A percentile compares a stretch with the other conserved stretches of the same genome.
These are phyloP conservation scores for Dillenia suffruticosa DNA, from an alignment of 164 flowering plant genomes.

Conservation along the genomic window DNA sequence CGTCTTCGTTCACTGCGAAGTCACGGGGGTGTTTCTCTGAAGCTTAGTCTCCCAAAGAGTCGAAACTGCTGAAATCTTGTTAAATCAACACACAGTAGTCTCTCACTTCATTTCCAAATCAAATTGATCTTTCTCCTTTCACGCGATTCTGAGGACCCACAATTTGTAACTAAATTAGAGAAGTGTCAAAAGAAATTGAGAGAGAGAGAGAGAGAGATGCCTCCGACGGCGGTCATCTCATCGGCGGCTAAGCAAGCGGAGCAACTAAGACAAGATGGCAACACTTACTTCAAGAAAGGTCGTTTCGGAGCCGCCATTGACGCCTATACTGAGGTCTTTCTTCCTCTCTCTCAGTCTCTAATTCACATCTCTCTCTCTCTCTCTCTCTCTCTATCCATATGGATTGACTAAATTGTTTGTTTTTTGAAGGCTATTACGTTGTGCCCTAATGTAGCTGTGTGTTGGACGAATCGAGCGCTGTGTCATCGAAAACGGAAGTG, in stretches of 20 bases:
- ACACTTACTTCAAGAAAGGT: constrained; percentile 49
- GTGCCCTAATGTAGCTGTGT: constrained; percentile 75
- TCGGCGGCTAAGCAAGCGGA: constrained; percentile 60
- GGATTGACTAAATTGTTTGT: not conserved
- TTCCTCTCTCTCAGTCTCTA: not conserved
- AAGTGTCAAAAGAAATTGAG: not conserved
- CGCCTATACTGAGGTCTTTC: constrained; percentile 78
- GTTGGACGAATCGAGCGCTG: constrained; percentile 93
- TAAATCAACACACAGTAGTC: too few relatives aligned
- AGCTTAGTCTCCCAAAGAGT: too few relatives aligned
- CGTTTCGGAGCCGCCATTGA: constrained; percentile 87
- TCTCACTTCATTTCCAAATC: too few relatives aligned
- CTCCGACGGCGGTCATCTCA: constrained; percentile 12
- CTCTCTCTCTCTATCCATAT: not conserved
- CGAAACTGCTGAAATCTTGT: too few relatives aligned
- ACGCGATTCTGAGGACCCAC: too few relatives aligned
- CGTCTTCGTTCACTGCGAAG: too few relatives aligned
- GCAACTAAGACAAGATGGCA: constrained; percentile 53
- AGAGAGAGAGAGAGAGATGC: constrained; percentile 15
- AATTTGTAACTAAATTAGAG: too few relatives aligned
- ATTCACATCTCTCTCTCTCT: not conserved
- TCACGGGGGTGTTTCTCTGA: too few relatives aligned
- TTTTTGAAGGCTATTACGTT: constrained; percentile 73
- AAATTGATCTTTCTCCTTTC: too few relatives aligned
- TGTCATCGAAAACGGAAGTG: constrained; percentile 81